A percentile compares a stretch with the other conserved stretches of the same genome.
phyloP scores from a whole-genome alignment of 345 rosid species.

The Brassica rapa region DNA sequence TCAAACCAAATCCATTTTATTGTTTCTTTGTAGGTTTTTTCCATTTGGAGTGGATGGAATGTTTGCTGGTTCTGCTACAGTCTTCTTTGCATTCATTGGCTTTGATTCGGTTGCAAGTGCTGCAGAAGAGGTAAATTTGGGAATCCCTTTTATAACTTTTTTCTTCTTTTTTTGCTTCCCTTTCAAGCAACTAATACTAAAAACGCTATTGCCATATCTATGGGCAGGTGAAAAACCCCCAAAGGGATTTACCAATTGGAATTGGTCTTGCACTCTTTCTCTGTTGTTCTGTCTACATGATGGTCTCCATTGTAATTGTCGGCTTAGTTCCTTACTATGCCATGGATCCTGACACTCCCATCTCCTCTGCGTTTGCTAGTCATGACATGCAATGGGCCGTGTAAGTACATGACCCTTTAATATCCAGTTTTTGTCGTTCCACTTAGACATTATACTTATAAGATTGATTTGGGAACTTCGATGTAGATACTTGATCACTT shows the following conservation, averaged over 20 bases:
- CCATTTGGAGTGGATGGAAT: slow-evolving; percentile 94
- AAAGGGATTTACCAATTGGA: slow-evolving; percentile 92
- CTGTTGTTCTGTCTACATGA: slow-evolving; percentile 90
- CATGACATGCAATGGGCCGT: slow-evolving; percentile 98
- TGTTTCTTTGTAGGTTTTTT: slow-evolving; percentile 59
- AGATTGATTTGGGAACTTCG: slow-evolving; percentile 1
- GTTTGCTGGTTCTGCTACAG: slow-evolving; percentile 98
- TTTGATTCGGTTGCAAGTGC: slow-evolving; percentile 98
- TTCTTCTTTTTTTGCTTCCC: neutral
- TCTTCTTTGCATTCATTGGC: slow-evolving; percentile 93
- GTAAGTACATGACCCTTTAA: slow-evolving; percentile 51
- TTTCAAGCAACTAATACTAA: neutral
- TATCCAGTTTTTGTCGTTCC: neutral
- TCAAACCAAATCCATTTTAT: neutral
- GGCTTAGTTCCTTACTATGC: slow-evolving; percentile 93
- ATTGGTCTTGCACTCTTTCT: slow-evolving; percentile 80
- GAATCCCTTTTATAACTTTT: neutral
- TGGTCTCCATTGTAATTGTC: slow-evolving; percentile 86
- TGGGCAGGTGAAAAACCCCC: slow-evolving; percentile 93
- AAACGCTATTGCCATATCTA: neutral
- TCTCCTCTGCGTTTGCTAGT: slow-evolving; percentile 87
- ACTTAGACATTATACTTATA: neutral
- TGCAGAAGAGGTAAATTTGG: slow-evolving; percentile 63
- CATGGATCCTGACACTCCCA: slow-evolving; percentile 99
- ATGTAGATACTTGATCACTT: slow-evolving; percentile 75